Base-by-base conservation (phyloP, 2,329 filamentous ascomycete genomes). In the Ophiostoma perfectum region DNA sequence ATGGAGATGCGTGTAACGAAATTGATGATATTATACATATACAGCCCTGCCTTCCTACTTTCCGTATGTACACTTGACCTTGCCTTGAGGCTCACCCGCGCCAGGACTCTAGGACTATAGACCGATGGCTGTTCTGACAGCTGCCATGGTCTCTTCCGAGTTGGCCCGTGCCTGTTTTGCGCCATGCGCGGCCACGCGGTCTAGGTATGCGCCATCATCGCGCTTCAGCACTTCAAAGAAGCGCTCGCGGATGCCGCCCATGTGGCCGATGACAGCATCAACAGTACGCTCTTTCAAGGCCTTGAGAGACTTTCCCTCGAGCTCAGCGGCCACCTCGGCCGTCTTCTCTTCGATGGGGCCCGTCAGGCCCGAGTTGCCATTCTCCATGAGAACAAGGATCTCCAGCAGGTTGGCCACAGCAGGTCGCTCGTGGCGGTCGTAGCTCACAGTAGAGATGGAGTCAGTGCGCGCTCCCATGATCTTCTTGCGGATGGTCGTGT, bases 331-430 rank as follows among this genome's bases (percentile, higher is more conserved):
- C 3, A 70, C 16, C 16, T 66, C n/a, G 7, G 41, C 9, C 1
- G 69, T 67, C 1, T n/a, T 1, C 55, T 67, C 14, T 64, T 38
- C 9, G 67, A 14, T 49, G 9, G 42, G 49, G 11, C 52, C 6
- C 44, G 52, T n/a, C 36, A 47, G 47, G 55, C 14, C 55, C 4
- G 42, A 9, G 36, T 11, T 78, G n/a, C 81, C 70, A 44, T 75
- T 74, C 44, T 75, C 75, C 73, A 94, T 86, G 71, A 91, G 86
- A 38, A 87, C 88, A n/a, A 94, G 79, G 16, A 99, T 85, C 69
- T 92, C 87, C 1, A 99, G 79, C 12, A 99, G 81, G 76, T 98
- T 99, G 11, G 93, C 88, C 3, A 99, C 90, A 0, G 93, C 95
- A 0, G 94, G 94, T 38, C 95, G 83, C 0, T 73, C 74, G 0